Evolutionary conservation across 257 asterid genomes (phyloP).

Genomic region (Misopates orontium): DNA sequence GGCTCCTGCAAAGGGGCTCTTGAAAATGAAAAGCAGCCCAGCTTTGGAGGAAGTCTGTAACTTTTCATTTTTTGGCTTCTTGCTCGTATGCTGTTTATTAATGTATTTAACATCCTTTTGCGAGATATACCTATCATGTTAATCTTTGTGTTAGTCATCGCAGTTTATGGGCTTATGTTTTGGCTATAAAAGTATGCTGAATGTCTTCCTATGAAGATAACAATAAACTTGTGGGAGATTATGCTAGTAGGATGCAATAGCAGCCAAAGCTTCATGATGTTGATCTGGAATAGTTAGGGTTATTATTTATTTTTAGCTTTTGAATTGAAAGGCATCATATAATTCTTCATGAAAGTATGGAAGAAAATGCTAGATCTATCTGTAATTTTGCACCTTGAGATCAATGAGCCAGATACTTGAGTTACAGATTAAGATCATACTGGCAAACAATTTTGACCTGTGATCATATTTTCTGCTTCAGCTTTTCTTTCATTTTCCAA

Average conservation of each 20-base stretch:
- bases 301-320: background rate
- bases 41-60: constrained; percentile 62
- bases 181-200: background rate
- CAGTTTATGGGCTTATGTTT: background rate
- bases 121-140: background rate
- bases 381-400: background rate
- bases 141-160: constrained; percentile 1
- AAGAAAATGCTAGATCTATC: background rate
- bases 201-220: constrained; percentile 8
- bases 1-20: constrained; percentile 57
- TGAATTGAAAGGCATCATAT: background rate
- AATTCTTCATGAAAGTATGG: background rate
- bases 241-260: background rate
- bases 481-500: background rate
- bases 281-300: too few relatives aligned
- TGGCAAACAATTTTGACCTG: background rate
- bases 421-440: background rate
- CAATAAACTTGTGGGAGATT: background rate
- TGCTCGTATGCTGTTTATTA: constrained; percentile 15
- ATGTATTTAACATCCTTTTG: background rate
- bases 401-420: background rate
- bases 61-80: constrained; percentile 23
- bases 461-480: background rate
- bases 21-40: constrained; percentile 46
- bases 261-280: constrained; percentile 7